phyloP scores from a whole-genome alignment of 1,284 basidiomycete genomes.

The Ustilago esculenta region DNA sequence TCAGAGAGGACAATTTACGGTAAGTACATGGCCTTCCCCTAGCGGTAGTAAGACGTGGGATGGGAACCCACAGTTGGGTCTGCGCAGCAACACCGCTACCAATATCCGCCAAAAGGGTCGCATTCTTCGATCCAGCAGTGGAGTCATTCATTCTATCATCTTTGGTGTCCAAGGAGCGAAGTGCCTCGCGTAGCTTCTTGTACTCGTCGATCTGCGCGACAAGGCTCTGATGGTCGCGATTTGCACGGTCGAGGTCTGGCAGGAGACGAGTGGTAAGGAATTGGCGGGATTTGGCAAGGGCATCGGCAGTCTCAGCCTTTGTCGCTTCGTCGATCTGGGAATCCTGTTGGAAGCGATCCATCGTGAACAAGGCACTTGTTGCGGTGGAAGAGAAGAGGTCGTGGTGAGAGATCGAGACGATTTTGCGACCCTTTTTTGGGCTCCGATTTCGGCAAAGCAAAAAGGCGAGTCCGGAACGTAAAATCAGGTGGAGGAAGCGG shows the following conservation, averaged over 20 bases:
- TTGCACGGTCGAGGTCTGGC: constrained; percentile 43
- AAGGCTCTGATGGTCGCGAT: constrained; percentile 29
- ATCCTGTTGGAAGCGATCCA: constrained; percentile 32
- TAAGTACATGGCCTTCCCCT: no score
- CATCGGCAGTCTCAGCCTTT: constrained; percentile 35
- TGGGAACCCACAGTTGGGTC: constrained; percentile 20
- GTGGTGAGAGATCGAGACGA: neutral
- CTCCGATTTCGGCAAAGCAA: constrained; percentile 13
- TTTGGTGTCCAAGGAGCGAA: constrained; percentile 24
- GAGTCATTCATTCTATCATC: constrained; percentile 2
- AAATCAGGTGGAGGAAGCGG: neutral
- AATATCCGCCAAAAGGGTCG: constrained; percentile 21
- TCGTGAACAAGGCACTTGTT: neutral
- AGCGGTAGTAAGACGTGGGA: no score
- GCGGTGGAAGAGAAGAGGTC: neutral
- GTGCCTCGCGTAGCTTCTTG: constrained; percentile 28
- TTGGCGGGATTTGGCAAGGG: constrained; percentile 33
- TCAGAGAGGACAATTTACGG: no score
- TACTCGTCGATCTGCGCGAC: constrained; percentile 38
- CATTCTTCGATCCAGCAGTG: neutral
- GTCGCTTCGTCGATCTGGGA: constrained; percentile 43
- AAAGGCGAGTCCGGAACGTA: constrained; percentile 4
- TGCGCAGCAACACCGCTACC: constrained; percentile 25
- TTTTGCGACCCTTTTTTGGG: constrained; percentile 8
- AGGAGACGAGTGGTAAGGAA: constrained; percentile 41